Percentiles rank a stretch among this genome's conserved stretches.
These are phyloP conservation scores for Acacia pycnantha DNA, from an alignment of 331 rosid genomes.

Conservation along the genomic window DNA sequence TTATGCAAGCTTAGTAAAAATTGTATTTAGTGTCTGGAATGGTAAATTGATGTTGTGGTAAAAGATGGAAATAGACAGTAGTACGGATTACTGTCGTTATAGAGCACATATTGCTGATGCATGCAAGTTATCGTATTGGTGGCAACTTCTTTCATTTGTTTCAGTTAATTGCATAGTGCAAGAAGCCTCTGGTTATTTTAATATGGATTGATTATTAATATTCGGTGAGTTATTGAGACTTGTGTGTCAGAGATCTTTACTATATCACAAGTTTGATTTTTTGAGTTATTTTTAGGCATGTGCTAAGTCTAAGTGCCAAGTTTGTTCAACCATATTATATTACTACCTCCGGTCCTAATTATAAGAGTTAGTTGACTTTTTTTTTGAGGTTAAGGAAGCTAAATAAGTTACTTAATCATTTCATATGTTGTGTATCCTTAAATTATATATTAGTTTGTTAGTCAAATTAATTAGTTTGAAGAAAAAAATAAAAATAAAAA, in stretches of 20 bases:
- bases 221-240: neutral
- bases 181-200: constrained; percentile 27
- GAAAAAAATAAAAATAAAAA: no score
- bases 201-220: neutral
- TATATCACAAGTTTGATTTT: neutral
- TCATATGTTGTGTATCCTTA: no score
- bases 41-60: constrained; percentile 15
- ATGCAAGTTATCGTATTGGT: constrained; percentile 19
- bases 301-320: neutral
- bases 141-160: constrained; percentile 22
- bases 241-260: neutral
- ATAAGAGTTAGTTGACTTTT: no score
- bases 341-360: no score
- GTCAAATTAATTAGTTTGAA: no score
- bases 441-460: no score
- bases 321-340: neutral
- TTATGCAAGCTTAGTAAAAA: constrained; percentile 20
- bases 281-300: neutral
- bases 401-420: no score
- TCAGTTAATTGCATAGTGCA: constrained; percentile 14
- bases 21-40: constrained; percentile 13
- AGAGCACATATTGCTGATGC: neutral
- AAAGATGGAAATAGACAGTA: neutral
- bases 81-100: neutral
- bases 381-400: no score